Percentiles rank a stretch among this genome's conserved stretches.
Evolutionary conservation across 768 basidiomycete species (phyloP).

Genomic region (Boletus reticulatus): DNA sequence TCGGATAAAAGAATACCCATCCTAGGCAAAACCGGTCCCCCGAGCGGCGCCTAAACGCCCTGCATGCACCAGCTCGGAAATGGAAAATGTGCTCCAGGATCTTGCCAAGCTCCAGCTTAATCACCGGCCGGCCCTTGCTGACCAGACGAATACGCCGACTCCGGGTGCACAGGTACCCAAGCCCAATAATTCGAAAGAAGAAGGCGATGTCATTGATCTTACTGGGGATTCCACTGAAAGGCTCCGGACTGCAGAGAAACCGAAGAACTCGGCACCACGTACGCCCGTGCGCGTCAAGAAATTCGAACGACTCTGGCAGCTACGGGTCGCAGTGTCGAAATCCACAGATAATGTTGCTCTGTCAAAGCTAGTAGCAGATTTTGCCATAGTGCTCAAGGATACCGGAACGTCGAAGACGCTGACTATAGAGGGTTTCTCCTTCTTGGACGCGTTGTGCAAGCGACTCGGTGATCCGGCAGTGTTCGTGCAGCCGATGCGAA

Average conservation of each 20-base stretch:
- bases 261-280: constrained; percentile 25
- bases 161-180: constrained; percentile 34
- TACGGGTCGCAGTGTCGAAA: constrained; percentile 41
- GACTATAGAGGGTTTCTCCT: constrained; percentile 68
- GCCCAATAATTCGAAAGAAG: constrained; percentile 19
- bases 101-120: constrained; percentile 59
- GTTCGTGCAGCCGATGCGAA: constrained; percentile 52
- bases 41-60: constrained; percentile 14
- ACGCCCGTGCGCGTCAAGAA: constrained; percentile 35
- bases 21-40: constrained; percentile 31
- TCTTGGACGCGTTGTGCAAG: constrained; percentile 68
- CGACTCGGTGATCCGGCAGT: constrained; percentile 69
- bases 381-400: constrained; percentile 55
- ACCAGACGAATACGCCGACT: constrained; percentile 42
- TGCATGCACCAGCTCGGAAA: constrained; percentile 37
- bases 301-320: constrained; percentile 48
- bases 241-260: constrained; percentile 21
- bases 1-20: background rate
- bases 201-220: constrained; percentile 44
- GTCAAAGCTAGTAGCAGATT: constrained; percentile 54
- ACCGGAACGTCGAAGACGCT: constrained; percentile 62
- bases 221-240: constrained; percentile 36
- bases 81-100: constrained; percentile 57
- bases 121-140: constrained; percentile 48
- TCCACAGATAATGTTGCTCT: constrained; percentile 58